Base-by-base conservation (phyloP, 345 rosid species). In the Salix suchowensis region DNA sequence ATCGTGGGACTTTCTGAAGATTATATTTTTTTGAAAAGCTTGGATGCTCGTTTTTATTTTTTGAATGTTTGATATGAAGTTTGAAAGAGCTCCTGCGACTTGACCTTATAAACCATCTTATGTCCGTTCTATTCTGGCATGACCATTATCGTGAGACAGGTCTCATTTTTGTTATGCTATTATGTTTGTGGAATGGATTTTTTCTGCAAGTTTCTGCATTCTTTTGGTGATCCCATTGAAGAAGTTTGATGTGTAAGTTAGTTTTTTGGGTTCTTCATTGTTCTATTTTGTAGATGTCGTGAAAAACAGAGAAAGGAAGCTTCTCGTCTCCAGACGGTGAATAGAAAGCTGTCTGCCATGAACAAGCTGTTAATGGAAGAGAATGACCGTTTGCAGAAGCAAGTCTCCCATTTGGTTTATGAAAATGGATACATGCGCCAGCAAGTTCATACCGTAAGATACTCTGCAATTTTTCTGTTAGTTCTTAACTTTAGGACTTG, bases 251-350 rank as follows among this genome's bases (percentile, higher is more conserved):
- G 67, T 52, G 40, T 19, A 5, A 32, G 19, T 69, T 42, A 2
- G 14, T 68, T 2, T 9, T 3, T 36, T 75, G 36, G 10, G 4
- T 48, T 67, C 39, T 52, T 50, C 65, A 34, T 67, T 15, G 37
- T n/a, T 44, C 19, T 74, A 65, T 5, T 0, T 18, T 1, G 8
- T 44, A 95, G 98, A 82, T 95, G 98, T 74, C 91, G 98, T 40
- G 98, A 95, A 82, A 95, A 95, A 88, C 98, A 95, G 88, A 88
- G 98, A 81, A 95, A 93, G 83, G 98, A 95, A 86, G 86, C 98
- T 39, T 92, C 91, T 34, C 94, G 96, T 26, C 98, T 95, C 68
- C 97, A 91, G 78, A 88, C 92, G 0, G 98, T 95, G 68, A 95
- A 95, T 82, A 85, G 92, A 78, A 95, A 95, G 88, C 90, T 95